Percentiles rank a stretch among this genome's conserved stretches.
These are phyloP conservation scores for Cadophora malorum DNA, from an alignment of 2,329 filamentous ascomycete species.

Conservation along the genomic window DNA sequence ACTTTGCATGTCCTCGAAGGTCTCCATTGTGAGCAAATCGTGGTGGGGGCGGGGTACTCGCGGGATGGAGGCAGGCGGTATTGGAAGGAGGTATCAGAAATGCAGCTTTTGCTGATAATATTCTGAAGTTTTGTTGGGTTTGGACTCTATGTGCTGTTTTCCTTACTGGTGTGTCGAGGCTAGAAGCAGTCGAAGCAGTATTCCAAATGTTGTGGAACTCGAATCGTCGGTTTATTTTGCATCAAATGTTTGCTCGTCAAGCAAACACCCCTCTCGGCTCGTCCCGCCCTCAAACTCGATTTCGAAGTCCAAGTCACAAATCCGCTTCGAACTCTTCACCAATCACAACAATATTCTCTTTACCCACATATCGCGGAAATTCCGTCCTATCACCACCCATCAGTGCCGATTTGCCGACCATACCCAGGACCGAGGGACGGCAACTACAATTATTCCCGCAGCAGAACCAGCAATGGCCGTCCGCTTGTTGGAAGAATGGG, in stretches of 20 bases:
- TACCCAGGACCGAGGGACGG: constrained; percentile 5
- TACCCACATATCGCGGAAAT: neutral
- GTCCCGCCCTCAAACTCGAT: neutral
- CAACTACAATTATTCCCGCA: constrained; percentile 22
- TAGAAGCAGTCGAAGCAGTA: neutral
- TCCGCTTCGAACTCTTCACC: neutral
- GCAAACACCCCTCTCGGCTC: constrained; percentile 5
- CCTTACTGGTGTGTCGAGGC: too few species aligned
- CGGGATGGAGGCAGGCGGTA: neutral
- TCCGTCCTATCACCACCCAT: constrained; percentile 4
- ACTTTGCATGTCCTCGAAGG: constrained; percentile 77
- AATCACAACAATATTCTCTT: neutral
- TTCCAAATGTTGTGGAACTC: too few species aligned
- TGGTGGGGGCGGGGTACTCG: constrained; percentile 18
- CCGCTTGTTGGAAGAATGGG: constrained; percentile 11
- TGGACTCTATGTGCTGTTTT: neutral
- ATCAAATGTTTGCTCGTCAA: neutral
- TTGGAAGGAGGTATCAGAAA: neutral
- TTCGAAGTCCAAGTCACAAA: neutral
- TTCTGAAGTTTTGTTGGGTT: neutral
- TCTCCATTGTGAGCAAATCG: constrained; percentile 48
- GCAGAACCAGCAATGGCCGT: neutral
- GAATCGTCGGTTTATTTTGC: neutral
- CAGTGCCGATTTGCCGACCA: constrained; percentile 24
- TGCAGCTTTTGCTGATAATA: too few species aligned